These are phyloP conservation scores for Ceratobasidium sp. DNA, from an alignment of 1,284 basidiomycete genomes.

Conservation along the genomic window DNA sequence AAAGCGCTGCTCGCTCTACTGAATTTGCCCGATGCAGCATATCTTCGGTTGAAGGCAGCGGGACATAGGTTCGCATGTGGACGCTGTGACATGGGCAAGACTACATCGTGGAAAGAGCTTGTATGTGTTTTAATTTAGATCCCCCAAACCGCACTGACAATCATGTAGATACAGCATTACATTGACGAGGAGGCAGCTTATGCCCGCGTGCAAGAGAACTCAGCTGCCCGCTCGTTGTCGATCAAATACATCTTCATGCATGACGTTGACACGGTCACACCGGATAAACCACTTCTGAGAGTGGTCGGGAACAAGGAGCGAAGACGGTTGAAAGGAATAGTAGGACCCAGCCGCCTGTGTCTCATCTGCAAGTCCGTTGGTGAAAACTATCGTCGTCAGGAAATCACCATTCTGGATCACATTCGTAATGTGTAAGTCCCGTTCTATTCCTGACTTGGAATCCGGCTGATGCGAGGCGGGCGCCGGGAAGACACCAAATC, in stretches of 20 bases:
- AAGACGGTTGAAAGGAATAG: background rate
- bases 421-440: conserved; percentile 11
- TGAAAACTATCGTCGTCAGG: too few relatives aligned
- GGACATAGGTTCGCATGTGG: conserved; percentile 18
- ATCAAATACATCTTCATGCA: conserved; percentile 7
- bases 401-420: background rate
- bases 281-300: conserved; percentile 1
- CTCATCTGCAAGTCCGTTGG: background rate
- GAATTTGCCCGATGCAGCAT: conserved; percentile 8
- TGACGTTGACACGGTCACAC: conserved; percentile 3
- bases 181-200: background rate
- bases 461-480: too few relatives aligned
- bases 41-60: conserved; percentile 23
- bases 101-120: conserved; percentile 13
- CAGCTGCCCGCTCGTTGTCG: conserved; percentile 1
- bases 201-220: background rate
- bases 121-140: background rate
- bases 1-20: conserved; percentile 6
- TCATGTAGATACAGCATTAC: conserved; percentile 21
- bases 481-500: too few relatives aligned
- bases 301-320: background rate
- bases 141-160: background rate
- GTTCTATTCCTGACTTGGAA: background rate
- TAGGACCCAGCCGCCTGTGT: background rate
- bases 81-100: background rate